Base-by-base conservation (phyloP, 345 rosid species). In the Clausena lansium region DNA sequence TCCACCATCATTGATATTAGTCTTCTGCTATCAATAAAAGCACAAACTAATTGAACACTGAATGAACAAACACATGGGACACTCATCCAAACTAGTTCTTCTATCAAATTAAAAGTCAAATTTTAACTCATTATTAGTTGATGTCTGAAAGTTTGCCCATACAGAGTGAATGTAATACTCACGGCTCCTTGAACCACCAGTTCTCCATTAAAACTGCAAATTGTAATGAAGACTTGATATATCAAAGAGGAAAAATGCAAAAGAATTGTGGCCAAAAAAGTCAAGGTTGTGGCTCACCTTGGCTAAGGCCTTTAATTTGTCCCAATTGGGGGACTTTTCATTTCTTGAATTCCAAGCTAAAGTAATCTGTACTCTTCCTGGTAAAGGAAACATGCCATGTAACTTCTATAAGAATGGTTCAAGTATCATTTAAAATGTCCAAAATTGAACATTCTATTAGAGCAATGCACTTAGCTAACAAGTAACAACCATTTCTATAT, bases 121-220 rank as follows among this genome's bases (percentile, higher is more conserved):
- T 70, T 80, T 63, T 25, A 67, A 83, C 98, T 91, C 81, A 84
- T 95, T 93, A 81, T 85, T 95, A 77, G 93, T 79, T 67, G 99
- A 93, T 39, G 98, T 92, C 93, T 95, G 99, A 83, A 95, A 95
- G 86, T 95, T 95, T 73, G 92, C 99, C 99, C 99, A 95, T 11
- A 95, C 92, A 66, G 99, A 92, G 85, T 93, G 99, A 79, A 93
- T 82, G 27, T 92, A 68, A 71, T 83, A 85, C 67, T 76, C 82
- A 36, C 86, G 78, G 84, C 87, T 84, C 81, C 88, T 88, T 61
- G 89, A 86, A 30, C 98, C 99, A 76, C 94, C 96, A 77, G 87
- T 88, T 87, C 92, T 92, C 98, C 96, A 92, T 63, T 93, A 76
- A 79, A 89, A 95, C 99, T 95, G 89, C 80, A 82, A 60, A 84